phyloP scores from a whole-genome alignment of 2,329 filamentous ascomycete species.

The Cordyceps tenuipes region DNA sequence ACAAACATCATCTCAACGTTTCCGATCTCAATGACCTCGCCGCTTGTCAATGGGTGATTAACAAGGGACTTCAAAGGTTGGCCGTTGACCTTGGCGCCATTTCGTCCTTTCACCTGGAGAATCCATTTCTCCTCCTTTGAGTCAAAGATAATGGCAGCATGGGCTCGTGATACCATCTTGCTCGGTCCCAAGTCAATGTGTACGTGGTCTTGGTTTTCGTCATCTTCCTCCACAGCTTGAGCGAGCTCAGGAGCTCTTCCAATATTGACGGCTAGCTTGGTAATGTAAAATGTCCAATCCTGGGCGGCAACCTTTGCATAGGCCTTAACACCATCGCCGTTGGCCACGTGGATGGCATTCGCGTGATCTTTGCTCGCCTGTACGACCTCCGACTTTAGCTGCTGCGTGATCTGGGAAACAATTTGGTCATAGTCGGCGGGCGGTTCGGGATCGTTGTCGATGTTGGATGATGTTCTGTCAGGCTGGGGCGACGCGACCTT shows the following conservation, averaged over 20 bases:
- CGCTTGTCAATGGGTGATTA: slow-evolving; percentile 64
- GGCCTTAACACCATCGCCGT: slow-evolving; percentile 57
- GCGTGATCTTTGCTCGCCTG: slow-evolving; percentile 55
- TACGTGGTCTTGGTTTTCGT: slow-evolving; percentile 45
- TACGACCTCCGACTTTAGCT: slow-evolving; percentile 40
- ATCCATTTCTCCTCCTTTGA: slow-evolving; percentile 66
- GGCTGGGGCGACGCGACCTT: slow-evolving; percentile 28
- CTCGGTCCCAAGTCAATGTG: slow-evolving; percentile 85
- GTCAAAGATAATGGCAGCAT: slow-evolving; percentile 68
- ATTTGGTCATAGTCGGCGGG: slow-evolving; percentile 45
- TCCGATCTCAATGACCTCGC: slow-evolving; percentile 84
- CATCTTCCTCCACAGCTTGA: slow-evolving; percentile 33
- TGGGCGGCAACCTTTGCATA: slow-evolving; percentile 76
- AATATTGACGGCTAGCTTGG: slow-evolving; percentile 66
- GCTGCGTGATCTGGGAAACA: slow-evolving; percentile 48
- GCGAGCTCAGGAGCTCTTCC: slow-evolving; percentile 55
- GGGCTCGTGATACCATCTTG: slow-evolving; percentile 71
- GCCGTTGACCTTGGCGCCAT: slow-evolving; percentile 81
- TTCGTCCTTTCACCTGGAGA: slow-evolving; percentile 80
- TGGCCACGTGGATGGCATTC: slow-evolving; percentile 55
- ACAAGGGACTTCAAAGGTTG: slow-evolving; percentile 57
- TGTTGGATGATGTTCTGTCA: slow-evolving; percentile 12
- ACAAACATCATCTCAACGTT: slow-evolving; percentile 99
- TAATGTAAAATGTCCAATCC: slow-evolving; percentile 80
- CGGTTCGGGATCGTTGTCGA: slow-evolving; percentile 28